Percentiles rank a stretch among this genome's conserved stretches.
phyloP scores from a whole-genome alignment of 352 stramenopile species.

The Thalassiosira mediterranea region DNA sequence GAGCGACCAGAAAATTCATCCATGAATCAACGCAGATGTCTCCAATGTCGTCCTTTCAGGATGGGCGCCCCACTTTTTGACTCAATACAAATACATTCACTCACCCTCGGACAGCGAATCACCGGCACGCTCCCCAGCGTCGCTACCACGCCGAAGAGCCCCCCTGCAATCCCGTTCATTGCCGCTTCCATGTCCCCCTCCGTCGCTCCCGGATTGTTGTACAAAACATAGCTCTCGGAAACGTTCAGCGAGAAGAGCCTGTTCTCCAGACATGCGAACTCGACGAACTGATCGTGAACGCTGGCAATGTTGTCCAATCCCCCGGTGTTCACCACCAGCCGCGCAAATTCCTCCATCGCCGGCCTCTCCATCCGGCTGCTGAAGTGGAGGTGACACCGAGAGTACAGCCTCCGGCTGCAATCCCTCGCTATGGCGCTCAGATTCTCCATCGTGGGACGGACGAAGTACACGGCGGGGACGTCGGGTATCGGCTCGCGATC shows the following conservation, averaged over 20 bases:
- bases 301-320: slow-evolving; percentile 88
- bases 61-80: too few relatives aligned
- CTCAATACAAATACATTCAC: too few relatives aligned
- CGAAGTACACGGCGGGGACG: slow-evolving; percentile 97
- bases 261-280: slow-evolving; percentile 96
- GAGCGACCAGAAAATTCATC: too few relatives aligned
- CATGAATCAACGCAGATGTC: too few relatives aligned
- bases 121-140: slow-evolving; percentile 92
- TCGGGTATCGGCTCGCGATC: slow-evolving; percentile 95
- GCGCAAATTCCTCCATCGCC: slow-evolving; percentile 80
- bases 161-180: slow-evolving; percentile 82
- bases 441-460: slow-evolving; percentile 93
- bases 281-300: slow-evolving; percentile 96
- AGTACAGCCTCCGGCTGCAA: slow-evolving; percentile 92
- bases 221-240: slow-evolving; percentile 90
- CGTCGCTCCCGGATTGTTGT: slow-evolving; percentile 87
- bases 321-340: slow-evolving; percentile 72
- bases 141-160: slow-evolving; percentile 92
- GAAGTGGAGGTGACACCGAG: slow-evolving; percentile 93
- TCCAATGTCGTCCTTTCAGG: too few relatives aligned
- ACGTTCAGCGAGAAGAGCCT: slow-evolving; percentile 94
- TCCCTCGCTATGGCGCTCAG: slow-evolving; percentile 93
- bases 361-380: slow-evolving; percentile 85
- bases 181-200: slow-evolving; percentile 71
- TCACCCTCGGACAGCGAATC: slow-evolving; percentile 91